Base-by-base conservation (phyloP, 441 rosid genomes). In the Pelargonium fulgidum region DNA sequence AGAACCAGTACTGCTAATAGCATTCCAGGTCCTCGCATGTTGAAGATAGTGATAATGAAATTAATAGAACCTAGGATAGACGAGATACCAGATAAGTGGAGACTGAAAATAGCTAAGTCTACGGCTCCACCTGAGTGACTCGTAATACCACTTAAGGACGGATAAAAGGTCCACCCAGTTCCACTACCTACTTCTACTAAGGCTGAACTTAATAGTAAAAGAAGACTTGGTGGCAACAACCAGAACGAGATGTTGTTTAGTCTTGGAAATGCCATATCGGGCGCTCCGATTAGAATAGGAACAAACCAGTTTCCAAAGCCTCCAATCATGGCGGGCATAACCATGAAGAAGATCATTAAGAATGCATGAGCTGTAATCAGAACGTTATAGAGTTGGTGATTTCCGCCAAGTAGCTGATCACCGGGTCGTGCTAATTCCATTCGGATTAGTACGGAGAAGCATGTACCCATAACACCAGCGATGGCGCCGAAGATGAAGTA, bases 231-330 rank as follows among this genome's bases (percentile, higher is more conserved):
- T 33, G 39, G 39, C 39, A 33, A 33, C 39, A 62, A n/a, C 14
- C 66, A 50, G 12, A 50, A 14, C 5, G 12, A 11, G 8, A 52
- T 52, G 44, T 52, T 8, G 14, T 39, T 68, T 36, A 39, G 33
- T 16, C 63, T 47, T 12, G 71, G 71, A 7, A 68, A 68, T 7
- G 29, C 65, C 47, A 68, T 39, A 7, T 68, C 54, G 2, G n/a
- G 41, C 7, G 65, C 13, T 4, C 56, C 48, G 19, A 68, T 17
- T 2, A 68, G 6, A 24, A 68, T 12, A 13, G 0, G 41, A 13
- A 68, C 48, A 17, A 0, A 8, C 4, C 4, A 39, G 20, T 16
- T 68, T 13, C 16, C 54, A 58, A 0, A 68, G 6, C n/a, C 7
- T n/a, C 64, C 3, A 7, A 1, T 20, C 13, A 58, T 56, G 11